Evolutionary conservation across 2,329 filamentous ascomycete genomes (phyloP).

Genomic region (Neofusicoccum laricinum): DNA sequence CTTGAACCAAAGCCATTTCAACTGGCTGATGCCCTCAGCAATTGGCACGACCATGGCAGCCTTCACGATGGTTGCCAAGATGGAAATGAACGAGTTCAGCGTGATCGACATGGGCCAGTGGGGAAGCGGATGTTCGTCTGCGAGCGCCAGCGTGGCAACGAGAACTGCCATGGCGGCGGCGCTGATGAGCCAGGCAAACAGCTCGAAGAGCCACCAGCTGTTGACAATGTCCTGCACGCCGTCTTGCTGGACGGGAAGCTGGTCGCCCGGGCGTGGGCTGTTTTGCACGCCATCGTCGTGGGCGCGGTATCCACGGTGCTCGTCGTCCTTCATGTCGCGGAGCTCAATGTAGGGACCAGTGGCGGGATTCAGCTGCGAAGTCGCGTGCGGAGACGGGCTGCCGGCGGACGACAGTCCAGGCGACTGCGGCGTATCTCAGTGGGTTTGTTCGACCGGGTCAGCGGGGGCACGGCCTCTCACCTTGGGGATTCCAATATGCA

Average conservation of each 20-base stretch:
- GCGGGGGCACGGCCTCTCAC: not conserved
- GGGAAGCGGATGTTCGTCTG: constrained; percentile 17
- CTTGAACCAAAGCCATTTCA: constrained; percentile 36
- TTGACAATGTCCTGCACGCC: not conserved
- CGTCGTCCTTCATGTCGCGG: constrained; percentile 1
- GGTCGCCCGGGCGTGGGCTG: not conserved
- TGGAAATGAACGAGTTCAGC: constrained; percentile 33
- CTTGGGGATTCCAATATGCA: constrained; percentile 10
- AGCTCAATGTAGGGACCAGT: not conserved
- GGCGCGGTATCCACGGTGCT: not conserved
- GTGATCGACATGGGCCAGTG: constrained; percentile 21
- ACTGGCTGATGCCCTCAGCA: constrained; percentile 33
- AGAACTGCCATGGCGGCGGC: constrained; percentile 13
- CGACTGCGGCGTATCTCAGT: not conserved
- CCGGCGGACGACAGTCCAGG: not conserved
- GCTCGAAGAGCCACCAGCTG: constrained; percentile 15
- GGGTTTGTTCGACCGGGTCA: too few species aligned
- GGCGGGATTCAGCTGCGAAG: not conserved
- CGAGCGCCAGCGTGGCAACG: constrained; percentile 12
- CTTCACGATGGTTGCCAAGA: constrained; percentile 33
- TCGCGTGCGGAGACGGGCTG: not conserved
- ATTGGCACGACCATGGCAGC: constrained; percentile 30
- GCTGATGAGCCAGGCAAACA: constrained; percentile 17
- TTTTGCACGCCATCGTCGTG: not conserved
- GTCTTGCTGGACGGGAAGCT: not conserved